Conservation (phyloP, 1,284 basidiomycete genomes). For the Rhodofomes roseus region DNA sequence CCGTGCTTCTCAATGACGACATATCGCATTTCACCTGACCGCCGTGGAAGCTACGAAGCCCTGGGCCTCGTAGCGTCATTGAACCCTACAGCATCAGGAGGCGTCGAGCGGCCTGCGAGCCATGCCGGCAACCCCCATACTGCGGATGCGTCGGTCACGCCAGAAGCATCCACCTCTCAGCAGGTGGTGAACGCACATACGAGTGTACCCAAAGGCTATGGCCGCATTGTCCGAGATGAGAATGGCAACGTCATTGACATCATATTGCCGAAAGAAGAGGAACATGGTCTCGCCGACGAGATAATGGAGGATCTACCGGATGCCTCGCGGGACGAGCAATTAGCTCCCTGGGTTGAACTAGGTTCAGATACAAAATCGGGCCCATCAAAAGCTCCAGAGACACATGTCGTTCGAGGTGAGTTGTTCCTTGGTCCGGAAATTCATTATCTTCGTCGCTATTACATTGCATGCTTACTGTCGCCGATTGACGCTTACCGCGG, state of each 20-base stretch:
- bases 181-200: conserved; percentile 1
- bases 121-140: conserved; percentile 7
- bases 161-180: conserved; percentile 13
- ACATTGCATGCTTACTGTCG: conserved; percentile 5
- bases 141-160: conserved; percentile 8
- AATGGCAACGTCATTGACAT: conserved; percentile 79
- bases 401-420: conserved; percentile 33
- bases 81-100: conserved; percentile 62
- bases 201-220: conserved; percentile 70
- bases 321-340: conserved; percentile 24
- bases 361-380: conserved; percentile 22
- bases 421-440: conserved; percentile 10
- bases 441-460: neutral
- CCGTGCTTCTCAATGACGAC: conserved; percentile 4
- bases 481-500: conserved; percentile 13
- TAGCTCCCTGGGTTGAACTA: conserved; percentile 30
- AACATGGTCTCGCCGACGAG: conserved; percentile 23
- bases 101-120: conserved; percentile 37
- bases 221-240: conserved; percentile 82
- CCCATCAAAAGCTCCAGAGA: conserved; percentile 11
- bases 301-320: conserved; percentile 26
- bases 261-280: conserved; percentile 61
- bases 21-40: conserved; percentile 10
- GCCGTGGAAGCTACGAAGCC: conserved; percentile 62
- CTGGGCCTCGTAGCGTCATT: conserved; percentile 71